These are phyloP conservation scores for Cryphonectria nitschkei DNA, from an alignment of 2,329 filamentous ascomycete species.

Conservation along the genomic window DNA sequence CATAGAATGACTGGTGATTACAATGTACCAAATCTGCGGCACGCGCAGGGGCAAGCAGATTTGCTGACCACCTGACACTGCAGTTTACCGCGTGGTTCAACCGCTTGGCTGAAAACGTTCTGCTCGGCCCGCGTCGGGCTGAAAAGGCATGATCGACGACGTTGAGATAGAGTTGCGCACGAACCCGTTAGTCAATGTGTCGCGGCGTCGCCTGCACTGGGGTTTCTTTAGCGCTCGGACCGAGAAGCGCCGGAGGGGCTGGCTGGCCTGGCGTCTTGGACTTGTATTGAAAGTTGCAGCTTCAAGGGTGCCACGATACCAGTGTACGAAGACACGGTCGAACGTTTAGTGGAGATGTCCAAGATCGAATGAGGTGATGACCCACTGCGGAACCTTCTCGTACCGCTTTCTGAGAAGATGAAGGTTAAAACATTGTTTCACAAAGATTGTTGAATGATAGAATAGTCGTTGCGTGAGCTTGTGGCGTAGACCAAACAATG, in stretches of 20 bases:
- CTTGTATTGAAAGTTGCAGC: not conserved
- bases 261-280: conserved; percentile 4
- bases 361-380: not conserved
- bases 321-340: not conserved
- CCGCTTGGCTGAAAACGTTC: not conserved
- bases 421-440: conserved; percentile 3
- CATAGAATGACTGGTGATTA: not conserved
- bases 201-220: not conserved
- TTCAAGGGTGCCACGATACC: not conserved
- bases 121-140: not conserved
- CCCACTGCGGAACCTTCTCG: not conserved
- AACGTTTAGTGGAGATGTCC: not conserved
- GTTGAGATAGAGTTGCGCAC: conserved; percentile 4
- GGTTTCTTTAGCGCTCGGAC: not conserved
- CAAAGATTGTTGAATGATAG: not conserved
- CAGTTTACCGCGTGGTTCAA: not conserved
- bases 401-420: not conserved
- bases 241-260: not conserved
- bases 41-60: not conserved
- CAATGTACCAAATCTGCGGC: not conserved
- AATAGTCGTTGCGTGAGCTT: not conserved
- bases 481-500: not conserved
- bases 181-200: not conserved
- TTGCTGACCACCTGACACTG: not conserved
- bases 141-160: not conserved